A percentile compares a stretch with the other conserved stretches of the same genome.
These are phyloP conservation scores for Tulasnella sp. DNA, from an alignment of 768 basidiomycete species.

Conservation along the genomic window DNA sequence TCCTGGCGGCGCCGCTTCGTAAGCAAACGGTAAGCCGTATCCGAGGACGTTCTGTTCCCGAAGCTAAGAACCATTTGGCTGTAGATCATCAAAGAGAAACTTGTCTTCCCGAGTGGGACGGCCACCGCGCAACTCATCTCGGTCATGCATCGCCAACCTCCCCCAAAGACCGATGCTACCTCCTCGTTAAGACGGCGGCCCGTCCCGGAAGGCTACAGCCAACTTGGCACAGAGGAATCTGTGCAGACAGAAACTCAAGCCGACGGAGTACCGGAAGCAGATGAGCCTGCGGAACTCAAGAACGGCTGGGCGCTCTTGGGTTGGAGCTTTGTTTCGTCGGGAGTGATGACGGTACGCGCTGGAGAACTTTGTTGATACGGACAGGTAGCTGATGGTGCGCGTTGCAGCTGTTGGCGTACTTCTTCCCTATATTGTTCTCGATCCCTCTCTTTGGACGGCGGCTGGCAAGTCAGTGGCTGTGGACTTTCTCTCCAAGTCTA, in stretches of 20 bases:
- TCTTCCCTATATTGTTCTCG: slow-evolving; percentile 86
- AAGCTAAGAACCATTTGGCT: slow-evolving; percentile 27
- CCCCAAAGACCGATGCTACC: slow-evolving; percentile 55
- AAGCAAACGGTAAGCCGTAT: slow-evolving; percentile 79
- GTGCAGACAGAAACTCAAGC: slow-evolving; percentile 43
- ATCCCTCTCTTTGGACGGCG: slow-evolving; percentile 84
- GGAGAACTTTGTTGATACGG: neutral
- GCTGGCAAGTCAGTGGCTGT: slow-evolving; percentile 86
- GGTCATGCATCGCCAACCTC: slow-evolving; percentile 78
- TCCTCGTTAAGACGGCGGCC: slow-evolving; percentile 19
- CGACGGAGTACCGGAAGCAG: slow-evolving; percentile 27
- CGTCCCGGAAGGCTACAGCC: slow-evolving; percentile 46
- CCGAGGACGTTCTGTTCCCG: neutral
- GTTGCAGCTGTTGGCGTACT: slow-evolving; percentile 75
- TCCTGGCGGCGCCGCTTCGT: slow-evolving; percentile 90
- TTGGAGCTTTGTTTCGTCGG: slow-evolving; percentile 79
- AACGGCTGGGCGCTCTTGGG: slow-evolving; percentile 77
- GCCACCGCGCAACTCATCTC: slow-evolving; percentile 95
- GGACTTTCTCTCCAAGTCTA: slow-evolving; percentile 90
- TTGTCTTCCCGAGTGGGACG: slow-evolving; percentile 92
- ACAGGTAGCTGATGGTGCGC: slow-evolving; percentile 26
- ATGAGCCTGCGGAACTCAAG: slow-evolving; percentile 56
- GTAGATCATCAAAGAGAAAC: slow-evolving; percentile 91
- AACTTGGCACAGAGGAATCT: slow-evolving; percentile 38
- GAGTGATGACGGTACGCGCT: slow-evolving; percentile 69